Evolutionary conservation across 768 basidiomycete genomes (phyloP).

Genomic region (Lentinula guzmanii): DNA sequence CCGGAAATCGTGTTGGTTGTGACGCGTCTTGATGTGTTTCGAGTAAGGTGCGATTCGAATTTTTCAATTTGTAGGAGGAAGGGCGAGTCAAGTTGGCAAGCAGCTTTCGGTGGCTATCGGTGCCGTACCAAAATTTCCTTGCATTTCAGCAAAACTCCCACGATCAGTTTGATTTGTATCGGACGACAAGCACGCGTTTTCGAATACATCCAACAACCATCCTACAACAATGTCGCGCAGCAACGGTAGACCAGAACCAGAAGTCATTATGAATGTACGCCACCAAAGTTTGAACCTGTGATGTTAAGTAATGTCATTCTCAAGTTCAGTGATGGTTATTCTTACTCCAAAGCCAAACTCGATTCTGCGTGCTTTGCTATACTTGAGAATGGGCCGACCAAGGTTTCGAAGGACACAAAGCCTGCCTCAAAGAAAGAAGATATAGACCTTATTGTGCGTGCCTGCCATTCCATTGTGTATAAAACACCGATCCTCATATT

Average conservation of each 20-base stretch:
- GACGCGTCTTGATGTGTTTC: not conserved
- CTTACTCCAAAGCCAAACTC: constrained; percentile 62
- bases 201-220: not conserved
- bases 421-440: constrained; percentile 50
- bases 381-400: constrained; percentile 48
- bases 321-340: constrained; percentile 55
- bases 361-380: constrained; percentile 57
- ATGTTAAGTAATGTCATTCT: not conserved
- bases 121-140: not conserved
- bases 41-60: not conserved
- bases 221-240: constrained; percentile 24
- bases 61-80: not conserved
- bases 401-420: constrained; percentile 34
- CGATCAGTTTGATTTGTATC: not conserved
- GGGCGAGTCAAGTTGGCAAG: not conserved
- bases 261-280: constrained; percentile 63
- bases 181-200: not conserved
- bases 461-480: not conserved
- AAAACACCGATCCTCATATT: not conserved
- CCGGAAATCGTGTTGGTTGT: constrained; percentile 20
- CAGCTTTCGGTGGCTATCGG: not conserved
- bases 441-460: constrained; percentile 56
- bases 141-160: not conserved
- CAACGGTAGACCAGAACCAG: constrained; percentile 57
- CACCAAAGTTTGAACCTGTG: not conserved